These are phyloP conservation scores for Candida berthetii DNA, from an alignment of 805 yeast genomes.

Conservation along the genomic window DNA sequence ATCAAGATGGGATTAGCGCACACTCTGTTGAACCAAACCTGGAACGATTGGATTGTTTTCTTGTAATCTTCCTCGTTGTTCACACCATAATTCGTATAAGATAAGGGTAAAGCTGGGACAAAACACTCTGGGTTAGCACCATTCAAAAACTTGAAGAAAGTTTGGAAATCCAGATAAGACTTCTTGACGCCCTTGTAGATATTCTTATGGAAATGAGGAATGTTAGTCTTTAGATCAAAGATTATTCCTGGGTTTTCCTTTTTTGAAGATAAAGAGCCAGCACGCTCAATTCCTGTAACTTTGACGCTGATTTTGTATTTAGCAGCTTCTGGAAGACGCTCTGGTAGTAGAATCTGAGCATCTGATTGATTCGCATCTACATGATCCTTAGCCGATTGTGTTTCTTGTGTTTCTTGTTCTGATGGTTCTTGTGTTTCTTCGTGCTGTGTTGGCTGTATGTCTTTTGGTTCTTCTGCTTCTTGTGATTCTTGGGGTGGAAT, in stretches of 20 bases:
- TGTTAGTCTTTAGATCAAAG: conserved; percentile 61
- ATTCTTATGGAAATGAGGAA: conserved; percentile 71
- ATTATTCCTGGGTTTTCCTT: conserved; percentile 75
- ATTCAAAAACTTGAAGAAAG: conserved; percentile 70
- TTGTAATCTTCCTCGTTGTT: conserved; percentile 75
- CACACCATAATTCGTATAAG: conserved; percentile 74
- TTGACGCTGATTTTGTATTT: conserved; percentile 42
- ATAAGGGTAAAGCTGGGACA: conserved; percentile 80
- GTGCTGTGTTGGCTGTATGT: too few species aligned
- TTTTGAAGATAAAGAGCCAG: conserved; percentile 42
- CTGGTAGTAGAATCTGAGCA: conserved; percentile 13
- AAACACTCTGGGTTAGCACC: conserved; percentile 87
- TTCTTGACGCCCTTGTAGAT: conserved; percentile 71
- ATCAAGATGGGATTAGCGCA: conserved; percentile 71
- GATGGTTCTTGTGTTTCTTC: conserved; percentile 5
- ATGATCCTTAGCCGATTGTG: background rate
- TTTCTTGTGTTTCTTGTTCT: conserved; percentile 4
- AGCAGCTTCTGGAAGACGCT: conserved; percentile 9
- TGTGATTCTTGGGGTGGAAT: conserved; percentile 4
- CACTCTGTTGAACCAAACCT: conserved; percentile 81
- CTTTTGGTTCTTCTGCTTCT: background rate
- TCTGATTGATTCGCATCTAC: background rate
- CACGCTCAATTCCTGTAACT: conserved; percentile 66
- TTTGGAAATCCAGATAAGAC: conserved; percentile 69
- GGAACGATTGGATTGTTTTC: conserved; percentile 54